phyloP scores from a whole-genome alignment of 495 filamentous ascomycete genomes.

The Penicillium macrosclerotiorum region DNA sequence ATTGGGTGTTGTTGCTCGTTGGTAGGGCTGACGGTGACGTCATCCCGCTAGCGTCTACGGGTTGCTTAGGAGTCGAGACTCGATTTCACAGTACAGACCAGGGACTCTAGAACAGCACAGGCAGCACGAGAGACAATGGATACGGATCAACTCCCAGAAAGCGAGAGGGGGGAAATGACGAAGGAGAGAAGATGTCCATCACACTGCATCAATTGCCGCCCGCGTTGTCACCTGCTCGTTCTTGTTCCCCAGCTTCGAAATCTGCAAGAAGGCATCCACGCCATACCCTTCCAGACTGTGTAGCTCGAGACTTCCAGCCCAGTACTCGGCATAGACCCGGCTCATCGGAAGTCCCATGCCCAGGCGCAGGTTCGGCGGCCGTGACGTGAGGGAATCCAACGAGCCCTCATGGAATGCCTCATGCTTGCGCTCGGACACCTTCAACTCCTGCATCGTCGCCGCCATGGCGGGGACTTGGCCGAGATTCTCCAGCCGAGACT shows the following conservation, averaged over 20 bases:
- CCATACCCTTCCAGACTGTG: slow-evolving; percentile 96
- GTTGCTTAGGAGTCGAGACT: too few relatives aligned
- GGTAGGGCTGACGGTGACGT: slow-evolving; percentile 16
- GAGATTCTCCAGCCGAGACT: slow-evolving; percentile 74
- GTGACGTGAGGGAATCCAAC: slow-evolving; percentile 70
- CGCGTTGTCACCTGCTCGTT: slow-evolving; percentile 92
- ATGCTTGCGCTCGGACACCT: slow-evolving; percentile 31
- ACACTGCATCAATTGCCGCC: slow-evolving; percentile 87
- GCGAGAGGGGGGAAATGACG: too few relatives aligned
- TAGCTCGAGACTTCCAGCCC: slow-evolving; percentile 89
- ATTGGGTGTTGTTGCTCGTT: too few relatives aligned
- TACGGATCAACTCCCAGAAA: too few relatives aligned
- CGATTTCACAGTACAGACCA: too few relatives aligned
- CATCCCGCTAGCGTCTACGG: too few relatives aligned
- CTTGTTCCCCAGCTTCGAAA: slow-evolving; percentile 96
- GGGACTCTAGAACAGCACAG: too few relatives aligned
- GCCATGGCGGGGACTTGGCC: slow-evolving; percentile 87
- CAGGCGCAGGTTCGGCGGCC: slow-evolving; percentile 82
- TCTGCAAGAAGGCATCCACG: slow-evolving; percentile 96
- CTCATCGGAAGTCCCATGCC: slow-evolving; percentile 95
- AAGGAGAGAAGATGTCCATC: too few relatives aligned
- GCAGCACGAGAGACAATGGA: too few relatives aligned
- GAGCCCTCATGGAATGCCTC: slow-evolving; percentile 56
- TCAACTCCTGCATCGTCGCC: slow-evolving; percentile 89
- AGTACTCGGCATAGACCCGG: slow-evolving; percentile 96